These are phyloP conservation scores for Petunia secreta DNA, from an alignment of 257 asterid species.

Conservation along the genomic window DNA sequence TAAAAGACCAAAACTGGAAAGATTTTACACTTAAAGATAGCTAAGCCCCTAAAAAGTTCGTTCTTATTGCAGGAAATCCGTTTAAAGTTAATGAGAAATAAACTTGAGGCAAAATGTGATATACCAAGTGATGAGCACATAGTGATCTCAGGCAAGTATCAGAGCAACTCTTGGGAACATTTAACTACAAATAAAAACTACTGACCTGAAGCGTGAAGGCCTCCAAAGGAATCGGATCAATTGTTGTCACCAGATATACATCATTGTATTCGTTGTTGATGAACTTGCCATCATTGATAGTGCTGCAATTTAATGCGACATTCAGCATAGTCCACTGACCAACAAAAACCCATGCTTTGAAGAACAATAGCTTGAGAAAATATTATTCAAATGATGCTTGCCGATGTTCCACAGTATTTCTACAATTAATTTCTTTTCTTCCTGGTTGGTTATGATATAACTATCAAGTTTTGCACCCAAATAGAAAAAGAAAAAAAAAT, in stretches of 20 bases:
- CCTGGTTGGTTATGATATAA: constrained; percentile 12
- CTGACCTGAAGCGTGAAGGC: constrained; percentile 97
- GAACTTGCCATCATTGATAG: constrained; percentile 66
- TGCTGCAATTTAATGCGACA: constrained; percentile 57
- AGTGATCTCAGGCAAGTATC: neutral
- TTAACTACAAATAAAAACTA: constrained; percentile 24
- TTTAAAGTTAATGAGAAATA: constrained; percentile 7
- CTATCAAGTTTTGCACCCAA: neutral
- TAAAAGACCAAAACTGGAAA: neutral
- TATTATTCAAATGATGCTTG: constrained; percentile 1
- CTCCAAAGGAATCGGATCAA: constrained; percentile 90
- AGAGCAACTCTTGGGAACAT: neutral
- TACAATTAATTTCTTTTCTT: neutral
- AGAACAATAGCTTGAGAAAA: constrained; percentile 17
- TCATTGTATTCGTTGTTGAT: constrained; percentile 91
- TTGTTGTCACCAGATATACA: constrained; percentile 88
- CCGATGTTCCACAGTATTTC: neutral
- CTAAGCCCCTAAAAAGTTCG: neutral
- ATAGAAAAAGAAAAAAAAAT: too few species aligned
- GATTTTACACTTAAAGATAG: neutral
- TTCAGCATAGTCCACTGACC: neutral
- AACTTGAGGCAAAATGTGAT: neutral
- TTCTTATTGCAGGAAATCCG: neutral
- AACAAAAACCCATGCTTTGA: constrained; percentile 8
- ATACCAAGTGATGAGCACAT: neutral